These are phyloP conservation scores for Alternaria brassicae DNA, from an alignment of 2,329 filamentous ascomycete genomes.

Conservation along the genomic window DNA sequence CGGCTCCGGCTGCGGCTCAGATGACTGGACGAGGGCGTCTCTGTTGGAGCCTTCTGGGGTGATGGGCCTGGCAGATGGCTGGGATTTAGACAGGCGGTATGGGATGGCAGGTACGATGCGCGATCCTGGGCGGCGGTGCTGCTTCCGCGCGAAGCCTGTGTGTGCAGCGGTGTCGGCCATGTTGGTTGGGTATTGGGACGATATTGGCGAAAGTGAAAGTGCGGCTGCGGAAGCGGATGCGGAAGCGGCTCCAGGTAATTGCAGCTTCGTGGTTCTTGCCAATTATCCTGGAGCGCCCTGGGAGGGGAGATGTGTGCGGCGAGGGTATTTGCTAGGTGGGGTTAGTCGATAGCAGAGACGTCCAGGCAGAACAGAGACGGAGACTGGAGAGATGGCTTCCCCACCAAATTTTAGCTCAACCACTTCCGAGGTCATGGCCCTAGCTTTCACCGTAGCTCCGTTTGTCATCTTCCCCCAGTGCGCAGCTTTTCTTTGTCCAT, in stretches of 20 bases:
- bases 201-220: neutral
- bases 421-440: constrained; percentile 11
- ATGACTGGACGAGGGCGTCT: constrained; percentile 24
- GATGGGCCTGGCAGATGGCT: constrained; percentile 34
- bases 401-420: constrained; percentile 13
- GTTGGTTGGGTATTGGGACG: too few relatives aligned
- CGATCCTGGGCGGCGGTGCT: constrained; percentile 34
- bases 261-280: constrained; percentile 35
- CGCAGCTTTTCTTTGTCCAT: too few relatives aligned
- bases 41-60: constrained; percentile 38
- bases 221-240: constrained; percentile 11
- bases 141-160: constrained; percentile 31
- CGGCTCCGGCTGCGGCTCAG: constrained; percentile 17
- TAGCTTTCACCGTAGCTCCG: constrained; percentile 5
- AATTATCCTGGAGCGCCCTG: constrained; percentile 54
- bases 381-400: constrained; percentile 23
- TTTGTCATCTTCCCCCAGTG: constrained; percentile 10
- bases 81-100: constrained; percentile 41
- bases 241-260: constrained; percentile 54
- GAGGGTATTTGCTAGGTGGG: constrained; percentile 21
- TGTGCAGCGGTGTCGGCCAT: constrained; percentile 35
- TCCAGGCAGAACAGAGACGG: constrained; percentile 20
- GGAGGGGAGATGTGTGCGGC: constrained; percentile 21
- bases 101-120: constrained; percentile 51
- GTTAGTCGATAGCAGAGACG: constrained; percentile 11